Percentiles rank a stretch among this genome's conserved stretches.
Conservation (phyloP, 2,329 filamentous ascomycete genomes). For the Nannizziopsis barbatae region DNA sequence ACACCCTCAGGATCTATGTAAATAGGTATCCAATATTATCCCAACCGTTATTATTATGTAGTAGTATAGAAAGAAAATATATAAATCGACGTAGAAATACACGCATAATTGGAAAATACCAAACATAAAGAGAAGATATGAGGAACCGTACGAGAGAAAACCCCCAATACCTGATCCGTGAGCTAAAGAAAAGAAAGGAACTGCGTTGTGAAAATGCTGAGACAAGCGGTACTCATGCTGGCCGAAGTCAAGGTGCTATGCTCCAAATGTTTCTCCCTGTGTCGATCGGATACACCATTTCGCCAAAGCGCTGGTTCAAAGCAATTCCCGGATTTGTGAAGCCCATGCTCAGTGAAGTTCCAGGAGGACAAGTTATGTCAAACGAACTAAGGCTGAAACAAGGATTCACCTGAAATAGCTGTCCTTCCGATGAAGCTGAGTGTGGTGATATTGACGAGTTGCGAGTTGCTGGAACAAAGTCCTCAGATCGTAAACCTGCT, state of each 20-base stretch:
- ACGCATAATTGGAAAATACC: background rate
- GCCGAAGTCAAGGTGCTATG: background rate
- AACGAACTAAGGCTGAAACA: constrained; percentile 21
- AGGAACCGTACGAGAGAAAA: too few species aligned
- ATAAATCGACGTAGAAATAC: background rate
- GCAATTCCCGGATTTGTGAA: background rate
- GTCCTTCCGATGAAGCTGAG: constrained; percentile 25
- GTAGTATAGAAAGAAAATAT: background rate
- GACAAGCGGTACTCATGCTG: background rate
- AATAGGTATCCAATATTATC: background rate
- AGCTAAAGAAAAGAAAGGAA: background rate
- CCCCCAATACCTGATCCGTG: too few species aligned
- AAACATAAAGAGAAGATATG: background rate
- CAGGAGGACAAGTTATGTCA: constrained; percentile 25
- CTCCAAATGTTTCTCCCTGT: constrained; percentile 3
- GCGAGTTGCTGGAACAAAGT: constrained; percentile 16
- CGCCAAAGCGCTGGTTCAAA: background rate
- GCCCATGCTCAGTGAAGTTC: constrained; percentile 25
- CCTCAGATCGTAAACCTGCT: constrained; percentile 15
- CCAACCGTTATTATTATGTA: background rate
- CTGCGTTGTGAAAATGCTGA: background rate
- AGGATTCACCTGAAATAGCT: constrained; percentile 23
- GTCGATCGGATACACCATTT: background rate
- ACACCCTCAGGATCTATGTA: too few species aligned
- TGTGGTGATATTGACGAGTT: constrained; percentile 25